Conservation (phyloP, 345 rosid genomes). For the Durio zibethinus region DNA sequence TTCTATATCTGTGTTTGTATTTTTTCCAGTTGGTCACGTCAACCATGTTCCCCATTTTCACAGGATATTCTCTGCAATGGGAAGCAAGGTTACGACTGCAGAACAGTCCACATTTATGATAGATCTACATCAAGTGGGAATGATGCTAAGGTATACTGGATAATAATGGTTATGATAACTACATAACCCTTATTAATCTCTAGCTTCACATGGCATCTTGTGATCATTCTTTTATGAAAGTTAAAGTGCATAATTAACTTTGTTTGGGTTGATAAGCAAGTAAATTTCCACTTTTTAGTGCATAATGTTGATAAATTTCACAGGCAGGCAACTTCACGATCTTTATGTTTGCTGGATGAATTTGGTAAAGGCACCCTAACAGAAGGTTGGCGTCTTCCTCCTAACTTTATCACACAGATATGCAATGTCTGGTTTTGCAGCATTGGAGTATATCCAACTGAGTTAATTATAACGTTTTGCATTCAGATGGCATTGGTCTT, state of each 20-base stretch:
- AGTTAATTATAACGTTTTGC: constrained; percentile 11
- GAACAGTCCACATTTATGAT: constrained; percentile 97
- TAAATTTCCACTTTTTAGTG: not conserved
- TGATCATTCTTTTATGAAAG: constrained; percentile 9
- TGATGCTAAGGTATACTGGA: constrained; percentile 74
- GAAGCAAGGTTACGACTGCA: constrained; percentile 86
- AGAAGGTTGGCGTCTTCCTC: constrained; percentile 56
- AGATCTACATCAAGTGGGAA: constrained; percentile 97
- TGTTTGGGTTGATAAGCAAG: not conserved
- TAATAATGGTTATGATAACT: not conserved
- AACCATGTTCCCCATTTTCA: constrained; percentile 17
- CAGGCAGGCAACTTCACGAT: constrained; percentile 92
- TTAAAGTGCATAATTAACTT: constrained; percentile 10
- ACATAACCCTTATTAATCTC: not conserved
- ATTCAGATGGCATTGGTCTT: constrained; percentile 89
- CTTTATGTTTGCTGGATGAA: constrained; percentile 89
- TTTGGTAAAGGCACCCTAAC: constrained; percentile 99
- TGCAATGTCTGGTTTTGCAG: not conserved
- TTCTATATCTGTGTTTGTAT: not conserved
- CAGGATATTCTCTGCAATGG: constrained; percentile 96
- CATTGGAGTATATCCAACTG: not conserved
- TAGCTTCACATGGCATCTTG: not conserved
- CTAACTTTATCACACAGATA: not conserved
- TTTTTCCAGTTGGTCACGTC: constrained; percentile 14
- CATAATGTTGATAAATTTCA: constrained; percentile 7